Conservation (phyloP, 202 grass and related monocot genomes). For the Setaria viridis region DNA sequence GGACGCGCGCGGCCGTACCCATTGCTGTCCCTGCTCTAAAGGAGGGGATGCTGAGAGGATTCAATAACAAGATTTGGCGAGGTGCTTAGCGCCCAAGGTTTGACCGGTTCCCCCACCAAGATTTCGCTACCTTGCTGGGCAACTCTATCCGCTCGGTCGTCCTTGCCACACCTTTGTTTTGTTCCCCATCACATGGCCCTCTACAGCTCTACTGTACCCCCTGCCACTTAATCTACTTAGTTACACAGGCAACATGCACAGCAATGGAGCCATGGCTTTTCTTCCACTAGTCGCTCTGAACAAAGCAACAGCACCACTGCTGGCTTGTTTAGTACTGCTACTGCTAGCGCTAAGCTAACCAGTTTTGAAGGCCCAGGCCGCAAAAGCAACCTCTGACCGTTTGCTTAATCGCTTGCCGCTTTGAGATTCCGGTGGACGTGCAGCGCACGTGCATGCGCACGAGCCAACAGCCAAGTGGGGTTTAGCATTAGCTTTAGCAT, state of each 20-base stretch:
- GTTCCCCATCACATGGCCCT: conserved; percentile 44
- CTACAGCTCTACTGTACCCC: neutral
- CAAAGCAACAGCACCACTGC: neutral
- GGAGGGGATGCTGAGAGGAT: neutral
- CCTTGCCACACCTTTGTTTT: neutral
- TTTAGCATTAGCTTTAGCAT: no score
- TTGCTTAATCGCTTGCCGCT: conserved; percentile 11
- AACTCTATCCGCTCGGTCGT: neutral
- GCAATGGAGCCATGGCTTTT: neutral
- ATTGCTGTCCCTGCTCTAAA: no score
- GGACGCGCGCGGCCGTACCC: neutral
- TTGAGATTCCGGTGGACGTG: neutral
- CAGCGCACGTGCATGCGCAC: conserved; percentile 40
- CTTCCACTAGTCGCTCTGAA: neutral
- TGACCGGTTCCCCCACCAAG: conserved; percentile 29
- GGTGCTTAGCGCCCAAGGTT: conserved; percentile 49
- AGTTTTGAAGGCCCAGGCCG: neutral
- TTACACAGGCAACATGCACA: neutral
- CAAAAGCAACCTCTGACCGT: neutral
- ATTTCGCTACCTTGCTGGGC: neutral
- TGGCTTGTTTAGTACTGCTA: conserved; percentile 21
- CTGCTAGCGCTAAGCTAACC: neutral
- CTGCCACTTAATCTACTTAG: neutral
- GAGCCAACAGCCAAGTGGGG: neutral
- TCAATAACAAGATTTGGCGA: neutral